Evolutionary conservation across 2,329 filamentous ascomycete species (phyloP), one percentile per base, ranked within the genome.

Genomic region (Conoideocrella luteorostrata): DNA sequence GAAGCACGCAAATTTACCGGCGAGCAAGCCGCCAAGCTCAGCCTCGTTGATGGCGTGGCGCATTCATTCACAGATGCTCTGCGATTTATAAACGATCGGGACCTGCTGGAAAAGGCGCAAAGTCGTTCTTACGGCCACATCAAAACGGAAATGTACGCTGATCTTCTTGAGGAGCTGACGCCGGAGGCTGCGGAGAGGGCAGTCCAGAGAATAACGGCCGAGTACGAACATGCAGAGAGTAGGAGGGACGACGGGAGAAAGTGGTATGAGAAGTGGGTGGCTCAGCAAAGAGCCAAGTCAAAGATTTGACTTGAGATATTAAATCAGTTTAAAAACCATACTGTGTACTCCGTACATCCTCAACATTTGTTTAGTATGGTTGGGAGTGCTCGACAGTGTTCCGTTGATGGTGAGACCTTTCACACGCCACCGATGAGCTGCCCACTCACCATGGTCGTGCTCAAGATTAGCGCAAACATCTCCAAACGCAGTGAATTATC

Each of bases 61-160:
- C 24, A 45, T 0, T 21, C 28, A 18, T 50, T 86, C 15, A 77
- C 82, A 5, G 84, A 85, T 47, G 74, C 72, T 17, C 52, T 88
- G 41, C 62, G 57, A 15, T 70, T 90, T 40, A 68, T 89, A 12
- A 59, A 66, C 28, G 75, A 81, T 44, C 69, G 75, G 38, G 72
- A 74, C 36, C 62, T 93, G 47, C 64, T 74, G 7, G 67, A 69
- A 24, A 87, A 86, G 69, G 75, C 74, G 1, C 72, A 75, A 51
- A 77, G 74, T 28, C 79, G 78, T 7, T 77, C 86, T 20, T 91
- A 88, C 59, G 82, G 82, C 3, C 57, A 72, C 43, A 64, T 91
- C 58, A 90, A 88, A 71, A 68, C 72, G 47, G 86, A 90, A 65
- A 84, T 91, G 78, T 88, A 82, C 61, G 70, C 78, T n/a, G 78